phyloP scores from a whole-genome alignment of 2,329 filamentous ascomycete species.

The Cercospora sp. region DNA sequence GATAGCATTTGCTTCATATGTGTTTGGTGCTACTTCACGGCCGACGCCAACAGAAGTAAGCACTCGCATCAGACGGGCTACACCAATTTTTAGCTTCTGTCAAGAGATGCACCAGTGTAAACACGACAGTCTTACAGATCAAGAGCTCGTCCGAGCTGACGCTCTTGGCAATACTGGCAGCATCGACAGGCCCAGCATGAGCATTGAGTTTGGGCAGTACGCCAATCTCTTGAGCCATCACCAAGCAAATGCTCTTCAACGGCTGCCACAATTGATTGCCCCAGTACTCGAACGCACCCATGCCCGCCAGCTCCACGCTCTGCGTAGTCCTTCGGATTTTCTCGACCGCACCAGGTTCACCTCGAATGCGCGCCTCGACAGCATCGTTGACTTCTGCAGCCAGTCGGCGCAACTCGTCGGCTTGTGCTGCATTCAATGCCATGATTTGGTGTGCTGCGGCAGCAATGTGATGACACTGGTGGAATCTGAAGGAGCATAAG shows the following conservation, averaged over 20 bases:
- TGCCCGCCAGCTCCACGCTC: slow-evolving; percentile 11
- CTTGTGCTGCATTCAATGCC: slow-evolving; percentile 9
- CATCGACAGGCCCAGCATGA: not conserved
- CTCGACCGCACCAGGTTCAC: slow-evolving; percentile 14
- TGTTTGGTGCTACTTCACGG: slow-evolving; percentile 10
- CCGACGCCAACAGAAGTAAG: slow-evolving; percentile 14
- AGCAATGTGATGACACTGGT: slow-evolving; percentile 1
- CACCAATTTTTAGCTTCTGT: not conserved
- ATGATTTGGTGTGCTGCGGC: not conserved
- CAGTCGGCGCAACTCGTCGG: slow-evolving; percentile 10
- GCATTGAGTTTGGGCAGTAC: slow-evolving; percentile 14
- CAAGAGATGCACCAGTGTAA: not conserved
- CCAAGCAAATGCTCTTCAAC: slow-evolving; percentile 18
- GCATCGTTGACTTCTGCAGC: slow-evolving; percentile 11
- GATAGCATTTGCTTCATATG: slow-evolving; percentile 13
- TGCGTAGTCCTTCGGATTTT: slow-evolving; percentile 14
- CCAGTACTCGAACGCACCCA: slow-evolving; percentile 19
- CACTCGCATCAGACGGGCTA: slow-evolving; percentile 20
- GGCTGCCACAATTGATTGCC: slow-evolving; percentile 11
- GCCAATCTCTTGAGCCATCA: slow-evolving; percentile 18
- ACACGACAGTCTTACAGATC: slow-evolving; percentile 1
- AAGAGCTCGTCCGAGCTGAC: slow-evolving; percentile 6
- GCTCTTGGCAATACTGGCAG: slow-evolving; percentile 1
- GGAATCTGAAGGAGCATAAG: not conserved
- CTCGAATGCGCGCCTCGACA: slow-evolving; percentile 17